A percentile compares a stretch with the other conserved stretches of the same genome.
Conservation (phyloP, 495 filamentous ascomycete species). For the Paragyromitra xinjiangensis region DNA sequence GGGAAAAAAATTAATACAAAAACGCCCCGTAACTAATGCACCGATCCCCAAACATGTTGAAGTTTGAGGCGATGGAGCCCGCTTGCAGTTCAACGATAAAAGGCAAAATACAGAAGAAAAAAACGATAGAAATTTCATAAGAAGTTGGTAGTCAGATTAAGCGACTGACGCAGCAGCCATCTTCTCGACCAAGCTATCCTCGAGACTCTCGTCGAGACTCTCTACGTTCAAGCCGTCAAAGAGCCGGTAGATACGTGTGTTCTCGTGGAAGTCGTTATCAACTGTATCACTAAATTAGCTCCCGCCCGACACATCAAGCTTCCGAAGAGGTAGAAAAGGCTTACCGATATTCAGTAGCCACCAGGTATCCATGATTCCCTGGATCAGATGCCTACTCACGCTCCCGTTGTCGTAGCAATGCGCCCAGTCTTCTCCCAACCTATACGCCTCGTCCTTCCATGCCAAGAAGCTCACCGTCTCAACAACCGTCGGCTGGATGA, state of each 20-base stretch:
- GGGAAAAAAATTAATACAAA: constrained; percentile 5
- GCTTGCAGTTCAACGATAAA: constrained; percentile 37
- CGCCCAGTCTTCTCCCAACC: constrained; percentile 91
- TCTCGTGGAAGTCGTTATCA: constrained; percentile 93
- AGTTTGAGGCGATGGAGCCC: constrained; percentile 55
- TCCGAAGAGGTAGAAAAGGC: constrained; percentile 50
- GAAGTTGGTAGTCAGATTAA: not conserved
- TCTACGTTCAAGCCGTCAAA: constrained; percentile 80
- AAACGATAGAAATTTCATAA: constrained; percentile 12
- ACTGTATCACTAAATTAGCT: constrained; percentile 65
- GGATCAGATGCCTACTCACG: constrained; percentile 83
- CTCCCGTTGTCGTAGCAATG: constrained; percentile 81
- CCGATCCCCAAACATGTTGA: constrained; percentile 61
- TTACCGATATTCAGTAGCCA: constrained; percentile 94
- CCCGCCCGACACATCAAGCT: not conserved
- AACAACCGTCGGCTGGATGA: constrained; percentile 99
- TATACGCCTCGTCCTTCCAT: constrained; percentile 98
- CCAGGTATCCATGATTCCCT: constrained; percentile 86
- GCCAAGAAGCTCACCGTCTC: constrained; percentile 97
- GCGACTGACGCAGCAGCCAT: constrained; percentile 22
- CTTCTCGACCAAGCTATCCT: constrained; percentile 37
- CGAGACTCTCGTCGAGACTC: constrained; percentile 67
- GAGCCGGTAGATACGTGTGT: constrained; percentile 78
- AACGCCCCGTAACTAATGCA: constrained; percentile 38
- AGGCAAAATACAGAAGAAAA: constrained; percentile 19